Conservation (phyloP, 805 yeast genomes). For the Nakazawaea holstii region DNA sequence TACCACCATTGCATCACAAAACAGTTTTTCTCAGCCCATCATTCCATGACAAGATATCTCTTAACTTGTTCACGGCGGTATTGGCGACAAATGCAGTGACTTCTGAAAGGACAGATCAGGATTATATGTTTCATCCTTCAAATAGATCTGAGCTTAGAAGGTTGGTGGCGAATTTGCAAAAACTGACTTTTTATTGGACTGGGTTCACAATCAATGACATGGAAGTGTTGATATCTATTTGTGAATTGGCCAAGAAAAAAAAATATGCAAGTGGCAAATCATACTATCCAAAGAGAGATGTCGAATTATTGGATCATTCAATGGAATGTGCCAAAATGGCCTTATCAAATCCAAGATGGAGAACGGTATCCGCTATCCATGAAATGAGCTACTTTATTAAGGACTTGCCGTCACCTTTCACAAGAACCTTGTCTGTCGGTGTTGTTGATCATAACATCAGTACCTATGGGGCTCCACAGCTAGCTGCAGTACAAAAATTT, state of each 20-base stretch:
- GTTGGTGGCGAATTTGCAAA: constrained; percentile 54
- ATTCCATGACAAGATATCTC: constrained; percentile 51
- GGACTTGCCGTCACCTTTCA: constrained; percentile 37
- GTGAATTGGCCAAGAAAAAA: constrained; percentile 36
- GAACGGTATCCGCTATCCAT: constrained; percentile 50
- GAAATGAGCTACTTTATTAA: constrained; percentile 57
- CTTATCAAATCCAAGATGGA: constrained; percentile 49
- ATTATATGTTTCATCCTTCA: constrained; percentile 65
- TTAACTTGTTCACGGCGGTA: constrained; percentile 61
- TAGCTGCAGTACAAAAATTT: constrained; percentile 44
- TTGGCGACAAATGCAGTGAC: constrained; percentile 70
- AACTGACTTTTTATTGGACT: constrained; percentile 72
- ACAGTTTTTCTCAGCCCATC: constrained; percentile 60
- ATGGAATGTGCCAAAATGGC: constrained; percentile 43
- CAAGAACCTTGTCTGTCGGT: constrained; percentile 39
- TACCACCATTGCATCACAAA: constrained; percentile 56
- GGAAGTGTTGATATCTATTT: constrained; percentile 43
- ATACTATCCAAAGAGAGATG: constrained; percentile 33
- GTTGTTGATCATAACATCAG: constrained; percentile 27
- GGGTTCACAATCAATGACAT: constrained; percentile 61
- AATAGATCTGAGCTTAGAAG: constrained; percentile 50
- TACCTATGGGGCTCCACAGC: constrained; percentile 58
- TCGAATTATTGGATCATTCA: constrained; percentile 35
- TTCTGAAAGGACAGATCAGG: constrained; percentile 60
- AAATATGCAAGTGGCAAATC: constrained; percentile 16